phyloP scores from a whole-genome alignment of 2,329 filamentous ascomycete genomes.

The Arachnopeziza araneosa region DNA sequence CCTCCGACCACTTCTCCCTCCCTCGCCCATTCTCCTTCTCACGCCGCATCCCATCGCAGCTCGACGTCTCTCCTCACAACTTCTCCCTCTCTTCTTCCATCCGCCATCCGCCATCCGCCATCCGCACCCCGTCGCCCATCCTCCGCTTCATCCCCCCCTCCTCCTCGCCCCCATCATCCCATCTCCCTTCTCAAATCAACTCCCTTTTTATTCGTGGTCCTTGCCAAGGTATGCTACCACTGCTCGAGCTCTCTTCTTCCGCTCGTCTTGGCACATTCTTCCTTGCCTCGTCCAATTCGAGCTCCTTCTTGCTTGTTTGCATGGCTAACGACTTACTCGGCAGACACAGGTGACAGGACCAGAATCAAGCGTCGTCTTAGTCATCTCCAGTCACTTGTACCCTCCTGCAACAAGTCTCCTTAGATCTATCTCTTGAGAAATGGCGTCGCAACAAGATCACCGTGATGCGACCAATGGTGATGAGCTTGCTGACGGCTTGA shows the following conservation, averaged over 20 bases:
- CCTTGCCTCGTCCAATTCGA: too few relatives aligned
- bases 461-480: constrained; percentile 32
- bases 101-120: too few relatives aligned
- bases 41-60: not conserved
- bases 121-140: too few relatives aligned
- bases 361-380: not conserved
- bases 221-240: not conserved
- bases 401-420: not conserved
- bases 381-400: not conserved
- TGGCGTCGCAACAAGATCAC: constrained; percentile 30
- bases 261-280: too few relatives aligned
- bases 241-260: too few relatives aligned
- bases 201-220: not conserved
- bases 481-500: constrained; percentile 55
- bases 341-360: not conserved
- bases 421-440: constrained; percentile 1
- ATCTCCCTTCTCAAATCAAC: constrained; percentile 1
- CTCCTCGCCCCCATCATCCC: constrained; percentile 17
- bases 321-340: not conserved
- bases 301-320: not conserved
- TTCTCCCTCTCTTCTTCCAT: not conserved
- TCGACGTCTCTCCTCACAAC: not conserved
- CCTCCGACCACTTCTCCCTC: constrained; percentile 1
- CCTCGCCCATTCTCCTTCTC: constrained; percentile 18
- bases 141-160: constrained; percentile 2